phyloP scores from a whole-genome alignment of 1,284 basidiomycete genomes.

The Apiotrichum sp. region DNA sequence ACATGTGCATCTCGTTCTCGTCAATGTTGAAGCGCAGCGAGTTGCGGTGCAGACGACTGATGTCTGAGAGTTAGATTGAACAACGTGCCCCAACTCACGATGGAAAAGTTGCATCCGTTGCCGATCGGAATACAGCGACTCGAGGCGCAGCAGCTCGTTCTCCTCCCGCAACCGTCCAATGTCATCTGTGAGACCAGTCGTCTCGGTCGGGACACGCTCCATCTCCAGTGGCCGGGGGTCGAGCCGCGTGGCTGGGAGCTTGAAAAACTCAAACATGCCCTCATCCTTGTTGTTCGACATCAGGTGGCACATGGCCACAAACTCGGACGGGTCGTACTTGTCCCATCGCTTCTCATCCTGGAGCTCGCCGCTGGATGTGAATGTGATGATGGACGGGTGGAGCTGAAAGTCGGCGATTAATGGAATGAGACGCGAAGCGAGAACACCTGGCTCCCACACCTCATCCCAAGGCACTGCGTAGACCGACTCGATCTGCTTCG shows the following conservation, averaged over 20 bases:
- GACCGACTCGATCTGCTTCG: conserved; percentile 26
- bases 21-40: conserved; percentile 39
- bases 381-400: conserved; percentile 36
- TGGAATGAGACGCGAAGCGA: conserved; percentile 30
- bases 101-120: conserved; percentile 34
- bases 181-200: conserved; percentile 5
- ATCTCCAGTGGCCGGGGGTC: conserved; percentile 7
- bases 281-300: conserved; percentile 32
- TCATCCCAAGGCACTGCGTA: conserved; percentile 37
- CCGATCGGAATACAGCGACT: conserved; percentile 29
- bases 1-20: conserved; percentile 43
- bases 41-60: conserved; percentile 37
- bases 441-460: conserved; percentile 29
- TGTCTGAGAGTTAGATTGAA: conserved; percentile 23
- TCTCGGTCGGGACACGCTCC: not conserved
- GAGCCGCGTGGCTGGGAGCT: conserved; percentile 6
- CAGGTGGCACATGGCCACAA: conserved; percentile 33
- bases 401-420: conserved; percentile 38
- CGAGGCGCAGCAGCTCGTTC: conserved; percentile 36
- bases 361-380: conserved; percentile 38
- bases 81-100: conserved; percentile 22
- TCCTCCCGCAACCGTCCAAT: conserved; percentile 19
- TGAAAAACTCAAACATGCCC: conserved; percentile 26
- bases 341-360: conserved; percentile 40
- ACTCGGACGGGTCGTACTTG: conserved; percentile 37